Base-by-base conservation (phyloP, 1,284 basidiomycete species). In the Ceratobasidium sp. region DNA sequence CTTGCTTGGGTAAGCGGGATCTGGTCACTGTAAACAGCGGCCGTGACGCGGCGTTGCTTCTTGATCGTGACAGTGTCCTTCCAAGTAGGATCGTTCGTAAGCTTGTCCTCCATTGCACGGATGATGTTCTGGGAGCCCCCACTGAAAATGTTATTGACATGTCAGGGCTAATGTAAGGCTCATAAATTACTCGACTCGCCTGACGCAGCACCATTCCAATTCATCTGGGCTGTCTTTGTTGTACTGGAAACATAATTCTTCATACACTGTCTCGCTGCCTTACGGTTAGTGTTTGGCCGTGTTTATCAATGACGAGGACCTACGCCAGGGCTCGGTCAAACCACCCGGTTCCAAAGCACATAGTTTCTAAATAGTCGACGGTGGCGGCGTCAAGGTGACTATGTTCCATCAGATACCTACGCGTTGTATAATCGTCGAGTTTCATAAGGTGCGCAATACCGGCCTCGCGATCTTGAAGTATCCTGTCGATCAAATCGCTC, bases 81-180 rank as follows among this genome's bases (percentile, higher is more conserved):
- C n/a, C n/a, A n/a, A n/a, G 27, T 22, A 31, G 32, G 20, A 17
- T 5, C 68, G n/a, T 57, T 72, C 12, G 73, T 70, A 38, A 75
- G 73, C 2, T 72, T 76, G 62, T 77, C 77, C 34, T 73, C 69
- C 76, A 75, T 77, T 12, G 75, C 71, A 40, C 8, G 8, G 29
- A 76, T 68, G 22, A 77, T 42, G 4, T 42, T 12, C 34, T 25
- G 17, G 22, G 55, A 57, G 2, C 55, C 55, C 3, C 55, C 55
- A n/a, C 55, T 57, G 17, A 8, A 17, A 40, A 17, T 17, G 17
- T 40, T 17, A 7, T 40, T 38, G 17, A n/a, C 17, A 34, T 34
- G 29, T 31, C 20, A 12, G 20, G 40, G n/a, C 22, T 29, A 17
- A 7, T 5, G n/a, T 31, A 17, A 7, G 17, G 7, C n/a, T n/a